Evolutionary conservation across 2,329 filamentous ascomycete species (phyloP), one percentile per base, ranked within the genome.

Genomic region (Exophiala aquamarina): DNA sequence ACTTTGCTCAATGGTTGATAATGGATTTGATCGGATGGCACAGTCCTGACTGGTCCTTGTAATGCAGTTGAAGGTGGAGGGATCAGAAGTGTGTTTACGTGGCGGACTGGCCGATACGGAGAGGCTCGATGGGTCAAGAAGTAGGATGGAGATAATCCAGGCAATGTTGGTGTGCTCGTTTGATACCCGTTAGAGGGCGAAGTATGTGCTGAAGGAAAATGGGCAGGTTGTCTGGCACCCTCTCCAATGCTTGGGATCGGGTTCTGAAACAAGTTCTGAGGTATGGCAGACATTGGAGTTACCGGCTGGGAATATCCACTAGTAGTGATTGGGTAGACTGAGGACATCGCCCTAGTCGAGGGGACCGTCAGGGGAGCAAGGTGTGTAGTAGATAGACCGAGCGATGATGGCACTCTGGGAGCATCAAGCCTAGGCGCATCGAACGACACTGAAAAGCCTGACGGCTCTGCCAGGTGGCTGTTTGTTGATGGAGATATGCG

Each of bases 121-220:
- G 92, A 97, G 54, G 87, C 84, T 47, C 93, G 82, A 64, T 95
- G 89, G 61, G 88, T 86, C 29, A 96, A 75, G 68, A 94, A 94
- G 61, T 89, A 82, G 9, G 87, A 91, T 1, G 92, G 92, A 23
- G 93, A 97, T 55, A 93, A 79, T 23, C 87, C 85, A 35, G 82
- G 81, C 19, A 54, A 47, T 4, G 86, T 84, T 7, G 83, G 71
- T 2, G 80, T 78, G 35, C 75, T 72, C 5, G 72, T 72, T 43
- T 79, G 86, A 17, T 80, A 75, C 13, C 83, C 80, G n/a, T 77
- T 78, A n/a, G 86, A 66, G 1, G 89, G 90, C 1, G 88, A 92
- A 1, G 76, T 74, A 8, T 70, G 72, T 15, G 72, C 74, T 26
- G 83, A 84, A 5, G 74, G 75, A 59, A 45, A 45, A 20, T 37